These are phyloP conservation scores for Aurantiochytrium sp. DNA, from an alignment of 108 stramenopile genomes.

Conservation along the genomic window DNA sequence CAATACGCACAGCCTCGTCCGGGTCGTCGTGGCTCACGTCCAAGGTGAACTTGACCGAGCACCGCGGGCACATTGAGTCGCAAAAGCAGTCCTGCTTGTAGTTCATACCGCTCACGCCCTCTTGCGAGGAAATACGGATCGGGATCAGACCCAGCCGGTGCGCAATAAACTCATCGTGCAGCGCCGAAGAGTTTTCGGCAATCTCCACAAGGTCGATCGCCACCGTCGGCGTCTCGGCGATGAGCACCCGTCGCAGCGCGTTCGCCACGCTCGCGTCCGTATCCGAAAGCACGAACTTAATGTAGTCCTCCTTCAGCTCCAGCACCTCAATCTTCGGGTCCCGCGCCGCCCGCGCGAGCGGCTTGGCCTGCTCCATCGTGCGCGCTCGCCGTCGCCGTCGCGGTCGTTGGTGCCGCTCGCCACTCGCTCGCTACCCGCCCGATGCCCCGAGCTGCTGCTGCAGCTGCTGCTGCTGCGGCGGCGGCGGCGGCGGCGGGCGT, in stretches of 20 bases:
- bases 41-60: conserved; percentile 74
- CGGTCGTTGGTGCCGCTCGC: too few relatives aligned
- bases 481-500: too few relatives aligned
- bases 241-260: conserved; percentile 86
- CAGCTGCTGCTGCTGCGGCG: too few relatives aligned
- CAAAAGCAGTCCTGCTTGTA: conserved; percentile 69
- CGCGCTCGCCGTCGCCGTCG: too few relatives aligned
- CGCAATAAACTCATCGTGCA: conserved; percentile 94
- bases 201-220: conserved; percentile 92
- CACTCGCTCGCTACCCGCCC: too few relatives aligned
- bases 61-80: conserved; percentile 67
- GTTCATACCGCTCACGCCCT: background rate
- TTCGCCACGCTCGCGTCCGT: conserved; percentile 93
- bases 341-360: background rate
- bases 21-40: conserved; percentile 50
- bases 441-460: too few relatives aligned
- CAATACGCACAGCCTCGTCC: background rate
- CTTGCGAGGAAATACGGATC: conserved; percentile 48
- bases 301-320: conserved; percentile 49
- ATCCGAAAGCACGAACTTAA: conserved; percentile 79
- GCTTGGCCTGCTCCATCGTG: background rate
- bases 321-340: conserved; percentile 12
- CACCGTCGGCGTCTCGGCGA: conserved; percentile 82
- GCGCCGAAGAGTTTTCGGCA: conserved; percentile 77
- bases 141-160: conserved; percentile 93